These are phyloP conservation scores for Phytophthora quininea DNA, from an alignment of 352 stramenopile genomes.

Conservation along the genomic window DNA sequence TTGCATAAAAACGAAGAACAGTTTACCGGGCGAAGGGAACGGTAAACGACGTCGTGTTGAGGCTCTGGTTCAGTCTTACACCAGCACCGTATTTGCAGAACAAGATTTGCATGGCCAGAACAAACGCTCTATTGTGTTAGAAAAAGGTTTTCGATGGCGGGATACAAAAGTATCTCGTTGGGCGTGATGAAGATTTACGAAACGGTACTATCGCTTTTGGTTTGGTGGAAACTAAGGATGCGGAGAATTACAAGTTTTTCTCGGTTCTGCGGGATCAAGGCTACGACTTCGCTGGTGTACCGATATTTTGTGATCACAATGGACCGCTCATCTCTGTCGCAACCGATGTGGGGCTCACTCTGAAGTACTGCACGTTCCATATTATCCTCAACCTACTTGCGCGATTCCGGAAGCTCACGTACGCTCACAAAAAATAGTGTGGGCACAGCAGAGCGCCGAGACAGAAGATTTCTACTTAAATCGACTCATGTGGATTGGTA, in stretches of 20 bases:
- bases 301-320: conserved; percentile 7
- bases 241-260: conserved; percentile 10
- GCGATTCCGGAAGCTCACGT: not conserved
- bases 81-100: too few relatives aligned
- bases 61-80: too few relatives aligned
- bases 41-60: not conserved
- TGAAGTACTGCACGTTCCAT: conserved; percentile 6
- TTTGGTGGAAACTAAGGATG: conserved; percentile 3
- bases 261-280: not conserved
- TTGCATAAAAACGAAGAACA: not conserved
- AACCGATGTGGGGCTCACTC: not conserved
- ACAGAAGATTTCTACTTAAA: conserved; percentile 3
- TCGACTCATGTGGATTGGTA: not conserved
- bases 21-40: not conserved
- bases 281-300: not conserved
- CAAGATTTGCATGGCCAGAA: too few relatives aligned
- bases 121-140: too few relatives aligned
- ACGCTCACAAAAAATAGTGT: not conserved
- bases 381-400: not conserved
- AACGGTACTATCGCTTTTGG: conserved; percentile 5
- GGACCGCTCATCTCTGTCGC: not conserved
- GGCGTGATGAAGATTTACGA: conserved; percentile 1
- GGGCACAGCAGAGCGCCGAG: not conserved
- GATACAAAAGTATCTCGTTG: conserved; percentile 7
- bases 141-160: too few relatives aligned